phyloP scores from a whole-genome alignment of 108 stramenopile genomes.

The Cyclotella cryptica region DNA sequence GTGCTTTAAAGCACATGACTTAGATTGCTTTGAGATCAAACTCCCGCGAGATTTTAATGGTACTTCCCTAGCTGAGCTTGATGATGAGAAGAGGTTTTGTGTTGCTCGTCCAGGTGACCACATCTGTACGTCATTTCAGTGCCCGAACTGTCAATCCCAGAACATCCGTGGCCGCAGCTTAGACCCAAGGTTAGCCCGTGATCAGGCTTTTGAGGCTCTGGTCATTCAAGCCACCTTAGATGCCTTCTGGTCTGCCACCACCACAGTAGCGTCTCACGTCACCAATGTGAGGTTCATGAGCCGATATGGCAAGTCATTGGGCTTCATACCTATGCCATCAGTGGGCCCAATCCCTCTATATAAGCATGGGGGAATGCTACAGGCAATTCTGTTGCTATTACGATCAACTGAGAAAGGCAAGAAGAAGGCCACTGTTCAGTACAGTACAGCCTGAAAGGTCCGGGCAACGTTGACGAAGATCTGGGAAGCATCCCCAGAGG shows the following conservation, averaged over 20 bases:
- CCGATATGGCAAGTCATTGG: slow-evolving; percentile 9
- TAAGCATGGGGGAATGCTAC: slow-evolving; percentile 12
- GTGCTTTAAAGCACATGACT: slow-evolving; percentile 7
- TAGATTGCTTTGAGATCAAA: slow-evolving; percentile 11
- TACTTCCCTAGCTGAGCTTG: slow-evolving; percentile 2
- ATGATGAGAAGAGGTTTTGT: slow-evolving; percentile 5
- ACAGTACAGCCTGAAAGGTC: slow-evolving; percentile 10
- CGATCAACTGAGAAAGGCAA: slow-evolving; percentile 16
- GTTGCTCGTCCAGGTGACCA: slow-evolving; percentile 14
- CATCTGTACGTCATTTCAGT: neutral
- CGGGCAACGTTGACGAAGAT: slow-evolving; percentile 12
- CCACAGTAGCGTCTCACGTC: slow-evolving; percentile 13
- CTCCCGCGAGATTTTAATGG: neutral
- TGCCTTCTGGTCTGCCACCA: slow-evolving; percentile 21
- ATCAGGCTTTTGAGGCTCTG: slow-evolving; percentile 13
- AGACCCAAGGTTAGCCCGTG: neutral
- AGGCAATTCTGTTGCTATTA: slow-evolving; percentile 16
- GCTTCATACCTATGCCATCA: slow-evolving; percentile 1
- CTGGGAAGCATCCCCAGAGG: slow-evolving; percentile 21
- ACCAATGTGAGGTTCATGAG: slow-evolving; percentile 23
- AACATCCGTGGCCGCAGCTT: slow-evolving; percentile 8
- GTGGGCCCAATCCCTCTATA: slow-evolving; percentile 20
- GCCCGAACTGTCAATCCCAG: slow-evolving; percentile 30
- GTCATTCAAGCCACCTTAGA: slow-evolving; percentile 23
- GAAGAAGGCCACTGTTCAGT: slow-evolving; percentile 7